phyloP scores from a whole-genome alignment of 192 early-diverging fungal genomes.

The Diversispora eburnea region DNA sequence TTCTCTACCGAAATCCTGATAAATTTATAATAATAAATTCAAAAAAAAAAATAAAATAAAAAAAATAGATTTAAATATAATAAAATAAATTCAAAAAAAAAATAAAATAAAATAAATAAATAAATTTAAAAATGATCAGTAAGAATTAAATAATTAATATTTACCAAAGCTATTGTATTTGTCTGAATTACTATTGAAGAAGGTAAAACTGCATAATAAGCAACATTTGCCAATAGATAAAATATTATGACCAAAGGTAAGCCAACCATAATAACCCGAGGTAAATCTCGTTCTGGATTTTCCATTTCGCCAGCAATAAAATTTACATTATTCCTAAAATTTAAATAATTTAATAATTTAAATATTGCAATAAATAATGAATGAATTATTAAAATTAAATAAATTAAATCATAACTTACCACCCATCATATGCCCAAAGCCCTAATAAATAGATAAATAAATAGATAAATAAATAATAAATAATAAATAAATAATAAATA shows the following conservation, averaged over 20 bases:
- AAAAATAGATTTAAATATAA: background rate
- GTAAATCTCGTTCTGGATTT: slow-evolving; percentile 73
- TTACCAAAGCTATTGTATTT: slow-evolving; percentile 57
- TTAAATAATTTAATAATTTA: too few relatives aligned
- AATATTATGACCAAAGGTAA: slow-evolving; percentile 66
- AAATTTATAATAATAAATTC: background rate
- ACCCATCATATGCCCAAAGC: slow-evolving; percentile 62
- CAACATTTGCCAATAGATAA: slow-evolving; percentile 78
- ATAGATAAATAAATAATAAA: background rate
- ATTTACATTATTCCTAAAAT: slow-evolving; percentile 71
- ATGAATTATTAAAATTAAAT: background rate
- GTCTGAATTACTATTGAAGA: slow-evolving; percentile 63
- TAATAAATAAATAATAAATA: slow-evolving; percentile 5
- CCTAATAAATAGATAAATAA: slow-evolving; percentile 38
- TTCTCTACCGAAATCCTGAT: slow-evolving; percentile 68
- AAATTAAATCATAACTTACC: slow-evolving; percentile 37
- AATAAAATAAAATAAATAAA: background rate
- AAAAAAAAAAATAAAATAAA: background rate
- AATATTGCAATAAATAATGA: too few relatives aligned
- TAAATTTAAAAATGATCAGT: background rate
- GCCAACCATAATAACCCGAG: slow-evolving; percentile 73
- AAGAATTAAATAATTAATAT: background rate
- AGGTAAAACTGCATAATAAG: slow-evolving; percentile 77
- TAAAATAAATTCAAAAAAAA: background rate
- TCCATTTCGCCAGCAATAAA: slow-evolving; percentile 85